phyloP scores from a whole-genome alignment of 805 yeast species.

The Schwanniomyces pseudopolymorphus region DNA sequence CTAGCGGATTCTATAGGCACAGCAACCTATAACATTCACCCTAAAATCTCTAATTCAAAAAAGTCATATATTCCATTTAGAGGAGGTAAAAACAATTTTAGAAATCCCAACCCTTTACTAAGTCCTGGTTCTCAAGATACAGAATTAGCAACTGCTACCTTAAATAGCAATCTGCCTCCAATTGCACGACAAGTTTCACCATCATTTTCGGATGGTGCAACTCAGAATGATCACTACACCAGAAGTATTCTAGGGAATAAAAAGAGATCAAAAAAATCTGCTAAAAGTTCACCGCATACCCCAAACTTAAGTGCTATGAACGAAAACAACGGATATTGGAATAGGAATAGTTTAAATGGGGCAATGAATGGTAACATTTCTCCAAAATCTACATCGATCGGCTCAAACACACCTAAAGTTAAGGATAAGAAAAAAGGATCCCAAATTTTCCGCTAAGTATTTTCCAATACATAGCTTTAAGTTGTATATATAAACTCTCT shows the following conservation, averaged over 20 bases:
- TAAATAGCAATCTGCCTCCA: constrained; percentile 17
- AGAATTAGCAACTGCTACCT: constrained; percentile 23
- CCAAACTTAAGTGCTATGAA: constrained; percentile 5
- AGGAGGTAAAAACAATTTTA: constrained; percentile 23
- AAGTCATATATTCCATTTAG: constrained; percentile 45
- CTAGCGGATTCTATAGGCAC: constrained; percentile 62
- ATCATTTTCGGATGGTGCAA: constrained; percentile 1
- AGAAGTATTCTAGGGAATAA: constrained; percentile 25
- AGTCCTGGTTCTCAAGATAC: constrained; percentile 1
- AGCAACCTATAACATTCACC: constrained; percentile 5
- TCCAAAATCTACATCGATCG: constrained; percentile 8
- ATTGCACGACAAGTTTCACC: constrained; percentile 16
- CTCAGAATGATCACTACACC: constrained; percentile 14
- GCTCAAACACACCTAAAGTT: constrained; percentile 8
- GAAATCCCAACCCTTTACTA: constrained; percentile 5
- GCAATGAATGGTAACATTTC: constrained; percentile 7
- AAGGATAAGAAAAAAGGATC: constrained; percentile 19
- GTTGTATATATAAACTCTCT: too few species aligned
- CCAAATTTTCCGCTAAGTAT: constrained; percentile 21
- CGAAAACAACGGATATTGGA: constrained; percentile 11
- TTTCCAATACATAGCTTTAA: too few species aligned
- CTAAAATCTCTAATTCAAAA: constrained; percentile 16
- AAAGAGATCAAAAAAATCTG: constrained; percentile 18
- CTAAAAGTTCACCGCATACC: constrained; percentile 14
- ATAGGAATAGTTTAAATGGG: neutral